Evolutionary conservation across 768 basidiomycete genomes (phyloP).

Genomic region (Amanita muscaria): DNA sequence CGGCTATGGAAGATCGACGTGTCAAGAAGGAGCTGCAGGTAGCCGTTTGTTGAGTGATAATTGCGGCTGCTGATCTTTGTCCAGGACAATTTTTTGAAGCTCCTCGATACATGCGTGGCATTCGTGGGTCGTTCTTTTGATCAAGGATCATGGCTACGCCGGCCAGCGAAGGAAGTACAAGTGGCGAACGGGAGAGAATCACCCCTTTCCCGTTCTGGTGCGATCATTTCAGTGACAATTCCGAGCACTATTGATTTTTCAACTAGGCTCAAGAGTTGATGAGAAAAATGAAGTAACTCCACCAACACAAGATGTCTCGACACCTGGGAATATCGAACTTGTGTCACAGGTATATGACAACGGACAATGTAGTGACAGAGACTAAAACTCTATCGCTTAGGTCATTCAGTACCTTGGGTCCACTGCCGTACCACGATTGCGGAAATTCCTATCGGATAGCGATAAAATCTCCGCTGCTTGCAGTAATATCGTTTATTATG

Average conservation of each 20-base stretch:
- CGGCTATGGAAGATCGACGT: slow-evolving; percentile 83
- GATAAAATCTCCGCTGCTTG: slow-evolving; percentile 78
- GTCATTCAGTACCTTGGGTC: slow-evolving; percentile 65
- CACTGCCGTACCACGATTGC: slow-evolving; percentile 62
- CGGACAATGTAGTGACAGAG: background rate
- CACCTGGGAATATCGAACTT: slow-evolving; percentile 29
- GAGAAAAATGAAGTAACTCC: slow-evolving; percentile 1
- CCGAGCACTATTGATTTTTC: background rate
- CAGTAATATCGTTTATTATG: slow-evolving; percentile 76
- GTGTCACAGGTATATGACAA: slow-evolving; percentile 1
- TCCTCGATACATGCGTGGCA: slow-evolving; percentile 71
- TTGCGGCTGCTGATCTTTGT: background rate
- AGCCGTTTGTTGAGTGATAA: background rate
- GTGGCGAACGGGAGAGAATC: slow-evolving; percentile 64
- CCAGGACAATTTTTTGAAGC: slow-evolving; percentile 77
- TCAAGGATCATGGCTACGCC: slow-evolving; percentile 71
- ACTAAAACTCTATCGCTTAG: slow-evolving; percentile 25
- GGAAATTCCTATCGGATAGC: slow-evolving; percentile 72
- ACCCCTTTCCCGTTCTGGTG: slow-evolving; percentile 50
- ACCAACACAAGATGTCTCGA: slow-evolving; percentile 19
- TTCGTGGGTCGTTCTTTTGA: slow-evolving; percentile 70
- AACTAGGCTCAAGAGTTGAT: slow-evolving; percentile 38
- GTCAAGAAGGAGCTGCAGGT: slow-evolving; percentile 87
- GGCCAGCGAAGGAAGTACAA: slow-evolving; percentile 54
- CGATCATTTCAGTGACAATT: slow-evolving; percentile 9